Evolutionary conservation across 2,329 filamentous ascomycete genomes (phyloP).

Genomic region (Colletotrichum sp.): DNA sequence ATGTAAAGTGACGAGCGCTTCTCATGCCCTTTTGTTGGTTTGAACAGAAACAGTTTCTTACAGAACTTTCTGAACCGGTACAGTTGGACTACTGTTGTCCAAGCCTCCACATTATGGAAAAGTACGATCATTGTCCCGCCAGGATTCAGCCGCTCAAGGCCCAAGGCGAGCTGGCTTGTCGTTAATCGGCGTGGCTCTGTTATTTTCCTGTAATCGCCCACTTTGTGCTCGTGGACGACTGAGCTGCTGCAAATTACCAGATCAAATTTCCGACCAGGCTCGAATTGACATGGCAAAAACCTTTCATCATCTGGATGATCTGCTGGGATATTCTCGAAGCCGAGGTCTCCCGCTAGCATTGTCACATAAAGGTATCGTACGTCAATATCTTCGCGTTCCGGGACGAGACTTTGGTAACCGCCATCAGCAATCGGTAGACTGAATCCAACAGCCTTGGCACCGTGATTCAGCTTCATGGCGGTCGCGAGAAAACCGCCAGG

Average conservation of each 20-base stretch:
- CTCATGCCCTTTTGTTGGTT: constrained; percentile 43
- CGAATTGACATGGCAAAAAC: not conserved
- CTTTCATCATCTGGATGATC: not conserved
- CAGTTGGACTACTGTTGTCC: constrained; percentile 41
- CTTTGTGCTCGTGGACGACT: not conserved
- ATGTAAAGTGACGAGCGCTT: constrained; percentile 59
- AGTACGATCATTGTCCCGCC: constrained; percentile 58
- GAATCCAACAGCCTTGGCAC: not conserved
- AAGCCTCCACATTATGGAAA: constrained; percentile 52
- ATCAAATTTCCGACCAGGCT: not conserved
- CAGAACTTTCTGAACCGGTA: constrained; percentile 47
- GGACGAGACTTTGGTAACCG: not conserved
- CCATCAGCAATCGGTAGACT: not conserved
- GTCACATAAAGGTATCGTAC: not conserved
- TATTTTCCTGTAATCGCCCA: not conserved
- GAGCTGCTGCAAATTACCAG: not conserved
- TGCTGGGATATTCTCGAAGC: not conserved
- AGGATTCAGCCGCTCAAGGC: constrained; percentile 28
- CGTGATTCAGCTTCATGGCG: not conserved
- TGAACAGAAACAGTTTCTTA: constrained; percentile 43
- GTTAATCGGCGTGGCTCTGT: not conserved
- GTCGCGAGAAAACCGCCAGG: not conserved
- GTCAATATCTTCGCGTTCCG: not conserved
- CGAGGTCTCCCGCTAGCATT: not conserved
- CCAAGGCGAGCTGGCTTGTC: not conserved